Evolutionary conservation across 345 rosid species (phyloP).

Genomic region (Anacardium occidentale): DNA sequence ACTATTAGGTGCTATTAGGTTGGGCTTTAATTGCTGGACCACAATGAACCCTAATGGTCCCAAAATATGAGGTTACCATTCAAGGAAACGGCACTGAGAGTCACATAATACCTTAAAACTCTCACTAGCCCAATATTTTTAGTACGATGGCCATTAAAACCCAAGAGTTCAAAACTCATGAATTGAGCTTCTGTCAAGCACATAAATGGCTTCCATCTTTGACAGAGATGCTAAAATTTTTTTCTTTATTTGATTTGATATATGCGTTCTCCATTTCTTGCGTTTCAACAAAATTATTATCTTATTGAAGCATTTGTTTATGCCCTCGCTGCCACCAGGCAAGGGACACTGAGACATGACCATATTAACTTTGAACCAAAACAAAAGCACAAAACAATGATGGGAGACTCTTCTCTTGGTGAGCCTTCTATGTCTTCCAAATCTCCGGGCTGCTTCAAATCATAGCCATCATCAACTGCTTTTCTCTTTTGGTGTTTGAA

Average conservation of each 20-base stretch:
- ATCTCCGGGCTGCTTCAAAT: neutral
- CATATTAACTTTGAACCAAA: conserved; percentile 4
- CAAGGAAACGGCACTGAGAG: neutral
- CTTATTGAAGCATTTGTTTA: conserved; percentile 17
- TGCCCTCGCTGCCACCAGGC: conserved; percentile 15
- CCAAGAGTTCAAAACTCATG: no score
- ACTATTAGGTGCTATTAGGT: neutral
- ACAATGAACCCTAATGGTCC: neutral
- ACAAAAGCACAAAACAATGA: conserved; percentile 10
- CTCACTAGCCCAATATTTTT: neutral
- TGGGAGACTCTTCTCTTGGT: neutral
- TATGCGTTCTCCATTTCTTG: conserved; percentile 13
- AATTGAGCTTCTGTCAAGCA: no score
- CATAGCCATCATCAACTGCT: neutral
- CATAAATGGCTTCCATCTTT: no score
- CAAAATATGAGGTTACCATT: neutral
- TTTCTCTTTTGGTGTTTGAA: neutral
- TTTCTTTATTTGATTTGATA: no score
- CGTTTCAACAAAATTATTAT: conserved; percentile 15
- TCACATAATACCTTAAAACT: neutral
- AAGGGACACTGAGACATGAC: conserved; percentile 16
- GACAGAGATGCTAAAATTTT: no score
- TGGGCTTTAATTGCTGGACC: neutral
- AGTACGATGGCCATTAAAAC: no score
- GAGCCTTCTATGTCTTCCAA: conserved; percentile 1